Evolutionary conservation across 352 stramenopile species (phyloP).

Genomic region (Pythium brachiatum): DNA sequence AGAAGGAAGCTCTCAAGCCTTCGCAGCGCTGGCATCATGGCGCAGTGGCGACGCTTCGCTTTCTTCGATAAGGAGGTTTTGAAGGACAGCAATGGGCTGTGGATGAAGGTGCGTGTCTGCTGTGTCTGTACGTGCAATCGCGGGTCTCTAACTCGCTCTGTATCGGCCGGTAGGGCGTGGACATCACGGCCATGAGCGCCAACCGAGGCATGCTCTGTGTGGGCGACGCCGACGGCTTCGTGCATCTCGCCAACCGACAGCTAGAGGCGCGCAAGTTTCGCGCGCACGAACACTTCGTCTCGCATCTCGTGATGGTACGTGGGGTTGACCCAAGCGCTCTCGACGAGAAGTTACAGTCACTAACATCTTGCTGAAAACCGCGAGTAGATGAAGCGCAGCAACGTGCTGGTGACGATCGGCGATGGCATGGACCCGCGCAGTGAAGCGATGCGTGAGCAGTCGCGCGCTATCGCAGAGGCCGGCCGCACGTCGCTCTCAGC

Average conservation of each 20-base stretch:
- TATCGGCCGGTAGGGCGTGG: slow-evolving; percentile 50
- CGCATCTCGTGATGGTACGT: slow-evolving; percentile 84
- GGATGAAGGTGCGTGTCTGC: slow-evolving; percentile 66
- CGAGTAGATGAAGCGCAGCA: slow-evolving; percentile 84
- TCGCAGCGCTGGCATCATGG: slow-evolving; percentile 41
- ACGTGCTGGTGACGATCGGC: slow-evolving; percentile 83
- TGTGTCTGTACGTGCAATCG: slow-evolving; percentile 13
- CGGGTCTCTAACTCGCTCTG: slow-evolving; percentile 5
- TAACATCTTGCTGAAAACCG: background rate
- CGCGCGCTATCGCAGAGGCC: slow-evolving; percentile 75
- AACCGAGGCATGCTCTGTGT: slow-evolving; percentile 86
- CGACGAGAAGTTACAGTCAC: background rate
- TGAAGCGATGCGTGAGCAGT: slow-evolving; percentile 74
- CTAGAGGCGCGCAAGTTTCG: slow-evolving; percentile 82
- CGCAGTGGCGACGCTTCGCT: slow-evolving; percentile 86
- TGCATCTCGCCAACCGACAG: slow-evolving; percentile 82
- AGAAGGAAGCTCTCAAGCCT: background rate
- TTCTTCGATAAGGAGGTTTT: slow-evolving; percentile 90
- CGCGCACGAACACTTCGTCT: slow-evolving; percentile 85
- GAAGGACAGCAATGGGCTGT: slow-evolving; percentile 76
- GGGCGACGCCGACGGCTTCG: slow-evolving; percentile 76
- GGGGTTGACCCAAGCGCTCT: background rate
- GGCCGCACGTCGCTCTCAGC: slow-evolving; percentile 35
- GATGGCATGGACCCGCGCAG: slow-evolving; percentile 81
- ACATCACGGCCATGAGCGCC: slow-evolving; percentile 85